Evolutionary conservation across 495 filamentous ascomycete species (phyloP).

Genomic region (Penicillium silybi): DNA sequence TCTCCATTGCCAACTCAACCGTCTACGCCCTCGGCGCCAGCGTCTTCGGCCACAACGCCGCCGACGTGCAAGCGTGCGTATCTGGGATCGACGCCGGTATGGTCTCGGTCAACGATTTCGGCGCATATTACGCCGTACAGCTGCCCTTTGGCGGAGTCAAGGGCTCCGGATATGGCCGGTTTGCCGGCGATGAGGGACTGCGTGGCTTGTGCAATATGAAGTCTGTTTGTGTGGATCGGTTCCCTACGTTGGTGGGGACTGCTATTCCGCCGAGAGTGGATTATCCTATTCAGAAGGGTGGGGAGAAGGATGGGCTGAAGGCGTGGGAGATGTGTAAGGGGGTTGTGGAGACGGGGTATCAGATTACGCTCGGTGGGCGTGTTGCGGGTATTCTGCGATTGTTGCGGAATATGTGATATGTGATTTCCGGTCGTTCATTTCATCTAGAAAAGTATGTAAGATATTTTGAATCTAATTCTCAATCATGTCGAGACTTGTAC

Average conservation of each 20-base stretch:
- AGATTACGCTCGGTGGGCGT: constrained; percentile 45
- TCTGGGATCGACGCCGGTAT: constrained; percentile 74
- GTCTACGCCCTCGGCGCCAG: constrained; percentile 74
- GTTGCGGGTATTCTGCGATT: constrained; percentile 47
- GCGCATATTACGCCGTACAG: constrained; percentile 83
- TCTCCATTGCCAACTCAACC: constrained; percentile 71
- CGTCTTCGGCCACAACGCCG: constrained; percentile 64
- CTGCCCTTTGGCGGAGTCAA: constrained; percentile 86
- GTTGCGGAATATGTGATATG: constrained; percentile 39
- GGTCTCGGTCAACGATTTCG: constrained; percentile 94
- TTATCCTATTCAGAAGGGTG: constrained; percentile 64
- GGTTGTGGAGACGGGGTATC: constrained; percentile 61
- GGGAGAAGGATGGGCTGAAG: constrained; percentile 48
- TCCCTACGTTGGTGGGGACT: constrained; percentile 55
- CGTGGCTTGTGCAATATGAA: constrained; percentile 82
- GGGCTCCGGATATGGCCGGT: constrained; percentile 88
- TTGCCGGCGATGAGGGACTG: constrained; percentile 87
- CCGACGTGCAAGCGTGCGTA: constrained; percentile 56
- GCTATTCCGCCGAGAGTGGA: constrained; percentile 72
- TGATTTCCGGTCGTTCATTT: neutral
- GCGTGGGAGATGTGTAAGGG: constrained; percentile 59
- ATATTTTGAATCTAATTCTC: neutral
- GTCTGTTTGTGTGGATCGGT: constrained; percentile 75
- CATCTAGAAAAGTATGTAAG: neutral
- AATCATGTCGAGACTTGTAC: neutral